These are phyloP conservation scores for Saitoella complicata DNA, from an alignment of 805 yeast genomes.

Conservation along the genomic window DNA sequence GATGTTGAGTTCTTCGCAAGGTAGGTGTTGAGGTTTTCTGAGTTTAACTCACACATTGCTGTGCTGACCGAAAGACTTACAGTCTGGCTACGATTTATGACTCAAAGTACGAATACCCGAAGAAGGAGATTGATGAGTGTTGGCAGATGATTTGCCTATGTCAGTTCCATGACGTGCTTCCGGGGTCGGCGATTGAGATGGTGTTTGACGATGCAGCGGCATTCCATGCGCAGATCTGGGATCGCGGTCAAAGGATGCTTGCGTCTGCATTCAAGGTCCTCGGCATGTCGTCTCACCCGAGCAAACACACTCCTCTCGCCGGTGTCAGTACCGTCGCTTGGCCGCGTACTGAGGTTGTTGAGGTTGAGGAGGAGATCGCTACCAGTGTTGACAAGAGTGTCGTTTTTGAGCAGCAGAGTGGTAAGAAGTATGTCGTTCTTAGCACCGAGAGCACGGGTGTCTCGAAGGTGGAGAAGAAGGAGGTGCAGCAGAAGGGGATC, in stretches of 20 bases:
- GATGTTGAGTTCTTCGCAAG: constrained; percentile 68
- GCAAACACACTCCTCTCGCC: constrained; percentile 10
- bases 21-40: too few species aligned
- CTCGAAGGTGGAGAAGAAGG: constrained; percentile 5
- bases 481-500: background rate
- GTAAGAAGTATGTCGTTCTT: constrained; percentile 9
- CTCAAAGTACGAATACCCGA: constrained; percentile 52
- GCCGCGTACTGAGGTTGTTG: constrained; percentile 10
- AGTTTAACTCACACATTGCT: too few species aligned
- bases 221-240: constrained; percentile 43
- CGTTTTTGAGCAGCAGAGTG: constrained; percentile 4
- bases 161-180: constrained; percentile 95
- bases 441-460: constrained; percentile 9
- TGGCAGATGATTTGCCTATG: constrained; percentile 86
- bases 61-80: too few species aligned
- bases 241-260: constrained; percentile 36
- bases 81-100: constrained; percentile 50
- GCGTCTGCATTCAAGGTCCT: constrained; percentile 33
- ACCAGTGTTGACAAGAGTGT: constrained; percentile 1
- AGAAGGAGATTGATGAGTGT: constrained; percentile 42
- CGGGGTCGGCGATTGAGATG: constrained; percentile 90
- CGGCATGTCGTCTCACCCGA: constrained; percentile 15
- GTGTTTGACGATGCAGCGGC: constrained; percentile 85
- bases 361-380: constrained; percentile 2
- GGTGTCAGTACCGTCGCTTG: constrained; percentile 14